Evolutionary conservation across 208 protist species (phyloP), one percentile per base, ranked within the genome.

Genomic region (Sergeia podlipaevii): DNA sequence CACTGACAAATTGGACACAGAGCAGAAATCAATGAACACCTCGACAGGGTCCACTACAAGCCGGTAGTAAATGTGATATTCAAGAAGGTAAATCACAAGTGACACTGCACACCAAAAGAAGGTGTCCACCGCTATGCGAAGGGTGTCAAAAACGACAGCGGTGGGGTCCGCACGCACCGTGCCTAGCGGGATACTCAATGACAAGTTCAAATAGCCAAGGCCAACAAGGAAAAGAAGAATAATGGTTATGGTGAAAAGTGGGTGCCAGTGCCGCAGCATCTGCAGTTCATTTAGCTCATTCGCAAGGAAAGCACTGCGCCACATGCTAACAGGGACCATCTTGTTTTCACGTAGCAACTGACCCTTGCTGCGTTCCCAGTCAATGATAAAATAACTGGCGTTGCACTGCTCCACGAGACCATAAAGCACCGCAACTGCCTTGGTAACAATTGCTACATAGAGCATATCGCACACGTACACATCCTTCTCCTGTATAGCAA

Each of bases 1-100:
- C 42, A 97, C 66, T 32, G 81, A 92, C 41, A 96, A 85, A 66
- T 97, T 97, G 13, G 89, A 83, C 15, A 97, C 77, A 29, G 89
- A 96, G 65, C 84, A 95, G 24, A 94, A 64, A 60, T 97, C 91
- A 30, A 95, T 77, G 64, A 97, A 95, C 21, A 67, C 69, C 70
- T 77, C 83, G 4, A 96, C 57, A 15, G 87, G 87, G 56, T 97
- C 78, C 30, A 85, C 85, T 23, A 80, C 56, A 24, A 95, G 28
- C 27, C 85, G 83, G 60, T 93, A 92, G 62, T 79, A 87, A 24
- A 96, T 70, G 36, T 90, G 78, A 48, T 72, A 85, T 65, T 93
- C 78, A 17, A 89, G 23, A 20, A 92, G 26, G 57, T 91, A 80
- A 27, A 95, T 52, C 0, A 77, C 58, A 26, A 87, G 52, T n/a